phyloP scores from a whole-genome alignment of 148 eudicot species.

The Bassia scoparia region DNA sequence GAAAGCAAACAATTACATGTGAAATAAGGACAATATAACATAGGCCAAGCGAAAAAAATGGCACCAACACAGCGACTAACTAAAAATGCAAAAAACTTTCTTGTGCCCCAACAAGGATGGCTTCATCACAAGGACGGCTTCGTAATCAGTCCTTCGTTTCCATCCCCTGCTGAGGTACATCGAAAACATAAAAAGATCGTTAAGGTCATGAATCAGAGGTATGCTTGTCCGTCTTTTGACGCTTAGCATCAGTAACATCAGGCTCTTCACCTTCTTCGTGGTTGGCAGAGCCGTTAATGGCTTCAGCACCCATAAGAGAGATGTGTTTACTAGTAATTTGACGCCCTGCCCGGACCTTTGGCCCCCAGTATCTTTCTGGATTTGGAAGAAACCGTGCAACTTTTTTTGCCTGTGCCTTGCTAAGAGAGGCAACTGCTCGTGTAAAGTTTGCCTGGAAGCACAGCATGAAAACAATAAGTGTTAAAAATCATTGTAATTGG shows the following conservation, averaged over 20 bases:
- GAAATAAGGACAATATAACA: too few species aligned
- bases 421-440: conserved; percentile 80
- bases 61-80: background rate
- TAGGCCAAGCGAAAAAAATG: background rate
- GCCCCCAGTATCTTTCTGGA: conserved; percentile 95
- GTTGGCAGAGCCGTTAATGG: conserved; percentile 47
- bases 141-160: conserved; percentile 16
- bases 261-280: conserved; percentile 56
- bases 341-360: conserved; percentile 91
- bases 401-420: conserved; percentile 95
- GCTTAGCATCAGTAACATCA: conserved; percentile 67
- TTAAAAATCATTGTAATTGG: background rate
- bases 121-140: conserved; percentile 19
- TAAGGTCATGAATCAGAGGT: conserved; percentile 37
- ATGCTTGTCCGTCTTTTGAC: conserved; percentile 62
- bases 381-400: conserved; percentile 87
- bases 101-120: conserved; percentile 18
- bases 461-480: background rate
- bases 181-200: background rate
- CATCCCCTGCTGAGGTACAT: conserved; percentile 26
- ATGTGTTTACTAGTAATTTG: conserved; percentile 75
- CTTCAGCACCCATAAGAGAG: conserved; percentile 67
- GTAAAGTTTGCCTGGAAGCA: conserved; percentile 77
- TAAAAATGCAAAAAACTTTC: background rate
- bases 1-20: conserved; percentile 6